Evolutionary conservation across 306 rosid genomes (phyloP), one percentile per base, ranked within the genome.

Genomic region (Phaseolus lunatus): DNA sequence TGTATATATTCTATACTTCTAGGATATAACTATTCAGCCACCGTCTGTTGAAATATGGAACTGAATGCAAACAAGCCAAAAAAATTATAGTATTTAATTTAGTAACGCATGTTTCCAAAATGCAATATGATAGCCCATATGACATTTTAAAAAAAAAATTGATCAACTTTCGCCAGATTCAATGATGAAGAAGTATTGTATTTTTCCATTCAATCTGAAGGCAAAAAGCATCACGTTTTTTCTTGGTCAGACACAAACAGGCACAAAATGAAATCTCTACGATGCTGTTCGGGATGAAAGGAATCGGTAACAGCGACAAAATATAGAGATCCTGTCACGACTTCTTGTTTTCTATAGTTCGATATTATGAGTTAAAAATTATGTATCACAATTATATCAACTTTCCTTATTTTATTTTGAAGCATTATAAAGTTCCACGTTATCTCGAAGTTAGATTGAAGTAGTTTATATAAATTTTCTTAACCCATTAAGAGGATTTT

Each of bases 61-160:
- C 47, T 47, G 26, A 23, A 16, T 48, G 16, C 57, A 18, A 9
- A 23, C 73, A 67, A 39, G 73, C 57, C n/a, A 67, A 24, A 65
- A 67, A 18, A n/a, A 64, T 20, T 65, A 64, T 19, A 64, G 16
- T 5, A 20, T 66, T 16, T 16, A 61, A 33, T 18, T 66, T 19
- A 66, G 5, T 66, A 39, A 18, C 43, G 19, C 24, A 22, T 43
- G 56, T 44, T 14, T 43, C 22, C 56, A 44, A 24, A 67, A 12
- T 67, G 24, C 73, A 13, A 23, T 41, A 23, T 23, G 13, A 67
- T 22, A 5, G 31, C n/a, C 18, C 50, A 19, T 12, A 10, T 9
- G 35, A 37, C 19, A 35, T 19, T 18, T 35, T 66, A 20, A 0
- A 3, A 57, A 18, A 43, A 22, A 43, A 15, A 7, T 67, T 14